Conservation (phyloP, 805 yeast genomes). For the Komagataella populi region DNA sequence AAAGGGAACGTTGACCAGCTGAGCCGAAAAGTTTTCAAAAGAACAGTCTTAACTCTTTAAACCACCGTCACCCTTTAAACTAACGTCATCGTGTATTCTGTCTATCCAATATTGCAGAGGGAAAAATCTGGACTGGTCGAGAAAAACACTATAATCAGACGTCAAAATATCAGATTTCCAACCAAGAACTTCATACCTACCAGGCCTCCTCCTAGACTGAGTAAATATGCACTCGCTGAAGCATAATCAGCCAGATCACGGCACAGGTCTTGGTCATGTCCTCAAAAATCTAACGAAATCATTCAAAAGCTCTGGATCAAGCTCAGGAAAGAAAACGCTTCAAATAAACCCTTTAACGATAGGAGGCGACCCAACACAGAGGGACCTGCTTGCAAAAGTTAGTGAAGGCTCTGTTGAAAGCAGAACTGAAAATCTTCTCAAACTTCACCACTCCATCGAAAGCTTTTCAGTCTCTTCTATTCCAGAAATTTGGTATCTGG, state of each 20-base stretch:
- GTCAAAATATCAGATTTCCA: not conserved
- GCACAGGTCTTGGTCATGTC: not conserved
- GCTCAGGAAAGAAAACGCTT: slow-evolving; percentile 4
- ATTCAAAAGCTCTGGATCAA: slow-evolving; percentile 3
- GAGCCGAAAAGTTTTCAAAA: no score
- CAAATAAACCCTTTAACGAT: slow-evolving; percentile 16
- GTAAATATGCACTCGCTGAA: not conserved
- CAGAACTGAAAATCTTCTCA: slow-evolving; percentile 36
- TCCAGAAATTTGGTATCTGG: slow-evolving; percentile 67
- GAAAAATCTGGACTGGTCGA: not conserved
- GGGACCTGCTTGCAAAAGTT: slow-evolving; percentile 8
- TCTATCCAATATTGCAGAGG: no score
- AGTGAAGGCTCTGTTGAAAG: slow-evolving; percentile 11
- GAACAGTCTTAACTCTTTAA: no score
- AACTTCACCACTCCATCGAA: slow-evolving; percentile 34
- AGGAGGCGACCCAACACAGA: slow-evolving; percentile 12
- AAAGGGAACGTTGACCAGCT: no score
- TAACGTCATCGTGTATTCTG: no score
- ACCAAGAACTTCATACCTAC: not conserved
- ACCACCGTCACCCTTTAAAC: no score
- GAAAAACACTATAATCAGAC: not conserved
- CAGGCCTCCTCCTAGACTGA: not conserved
- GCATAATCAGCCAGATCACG: not conserved
- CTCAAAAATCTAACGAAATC: slow-evolving; percentile 14
- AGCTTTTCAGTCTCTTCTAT: slow-evolving; percentile 42